Evolutionary conservation across 2,329 filamentous ascomycete genomes (phyloP), one percentile per base, ranked within the genome.

Genomic region (Rutstroemia sydowiana): DNA sequence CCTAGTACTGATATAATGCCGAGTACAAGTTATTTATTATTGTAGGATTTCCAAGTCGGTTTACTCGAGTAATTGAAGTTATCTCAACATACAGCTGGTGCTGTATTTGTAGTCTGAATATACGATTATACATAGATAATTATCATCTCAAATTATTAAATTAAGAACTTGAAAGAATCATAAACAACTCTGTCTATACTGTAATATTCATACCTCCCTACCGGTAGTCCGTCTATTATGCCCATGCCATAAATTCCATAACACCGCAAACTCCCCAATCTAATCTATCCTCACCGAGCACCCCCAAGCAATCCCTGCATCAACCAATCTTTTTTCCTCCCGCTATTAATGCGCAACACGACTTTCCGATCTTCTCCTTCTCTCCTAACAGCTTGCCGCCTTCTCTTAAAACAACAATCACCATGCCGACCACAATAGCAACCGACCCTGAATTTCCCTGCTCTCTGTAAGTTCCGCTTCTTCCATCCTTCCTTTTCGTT

Each of bases 371-470:
- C 23, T 16, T 14, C 10, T 3, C 10, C 21, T 9, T 16, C 20
- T 39, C 36, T 18, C 36, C 16, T 39, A 39, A 20, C 14, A 39
- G 11, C 36, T 39, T 39, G n/a, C 36, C 36, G 16, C 36, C 36
- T 39, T 20, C 20, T 39, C 36, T 11, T 18, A 39, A 16, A 16
- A 39, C 20, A 39, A 39, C 7, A 20, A 39, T 20, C 34, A 37
- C 26, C 14, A 51, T 51, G 48, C 10, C 48, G 13, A 40, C 45
- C 45, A 44, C 37, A 7, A 32, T 13, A 32, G 11, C 39, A 7
- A 26, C 39, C 39, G 75, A 77, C 59, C 59, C 71, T 44, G 71
- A 74, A 14, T 85, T 84, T 61, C 81, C 82, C 47, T 85, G 81
- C 68, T 75, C 77, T 30, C 66, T 87, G 83, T 84, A 72, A 64